A percentile compares a stretch with the other conserved stretches of the same genome.
These are phyloP conservation scores for Rutstroemia sp. DNA, from an alignment of 2,329 filamentous ascomycete species.

Conservation along the genomic window DNA sequence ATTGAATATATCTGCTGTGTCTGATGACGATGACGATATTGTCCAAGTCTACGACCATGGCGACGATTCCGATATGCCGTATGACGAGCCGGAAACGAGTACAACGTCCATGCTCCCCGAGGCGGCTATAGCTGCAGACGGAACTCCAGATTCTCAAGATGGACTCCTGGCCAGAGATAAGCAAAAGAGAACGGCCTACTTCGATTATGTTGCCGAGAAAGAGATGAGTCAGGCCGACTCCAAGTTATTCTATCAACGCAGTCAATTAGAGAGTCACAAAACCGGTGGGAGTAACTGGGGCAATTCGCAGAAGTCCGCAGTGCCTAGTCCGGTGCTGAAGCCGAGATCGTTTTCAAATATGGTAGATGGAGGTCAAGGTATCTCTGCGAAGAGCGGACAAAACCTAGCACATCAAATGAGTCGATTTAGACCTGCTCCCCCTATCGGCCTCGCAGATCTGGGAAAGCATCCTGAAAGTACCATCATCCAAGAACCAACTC, in stretches of 20 bases:
- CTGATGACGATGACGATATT: background rate
- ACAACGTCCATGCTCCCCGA: slow-evolving; percentile 23
- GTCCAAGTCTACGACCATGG: background rate
- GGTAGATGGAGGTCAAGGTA: slow-evolving; percentile 19
- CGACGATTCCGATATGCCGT: slow-evolving; percentile 14
- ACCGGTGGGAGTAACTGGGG: slow-evolving; percentile 28
- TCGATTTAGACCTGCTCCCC: slow-evolving; percentile 23
- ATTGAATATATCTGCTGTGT: background rate
- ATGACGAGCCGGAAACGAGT: slow-evolving; percentile 15
- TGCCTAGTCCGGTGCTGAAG: slow-evolving; percentile 25
- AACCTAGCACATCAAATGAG: background rate
- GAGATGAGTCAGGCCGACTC: slow-evolving; percentile 91
- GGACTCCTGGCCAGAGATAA: slow-evolving; percentile 53
- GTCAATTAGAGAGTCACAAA: slow-evolving; percentile 50
- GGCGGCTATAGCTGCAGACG: slow-evolving; percentile 21
- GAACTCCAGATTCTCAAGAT: slow-evolving; percentile 18
- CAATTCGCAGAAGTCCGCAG: slow-evolving; percentile 23
- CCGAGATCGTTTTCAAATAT: slow-evolving; percentile 21
- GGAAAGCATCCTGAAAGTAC: slow-evolving; percentile 26
- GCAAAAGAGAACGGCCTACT: slow-evolving; percentile 72
- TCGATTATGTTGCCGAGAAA: slow-evolving; percentile 89
- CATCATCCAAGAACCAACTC: slow-evolving; percentile 25
- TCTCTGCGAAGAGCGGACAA: slow-evolving; percentile 21
- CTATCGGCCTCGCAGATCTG: slow-evolving; percentile 25
- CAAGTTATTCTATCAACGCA: slow-evolving; percentile 91